A percentile compares a stretch with the other conserved stretches of the same genome.
phyloP scores from a whole-genome alignment of 2,329 filamentous ascomycete species.

The Colletotrichum sp. region DNA sequence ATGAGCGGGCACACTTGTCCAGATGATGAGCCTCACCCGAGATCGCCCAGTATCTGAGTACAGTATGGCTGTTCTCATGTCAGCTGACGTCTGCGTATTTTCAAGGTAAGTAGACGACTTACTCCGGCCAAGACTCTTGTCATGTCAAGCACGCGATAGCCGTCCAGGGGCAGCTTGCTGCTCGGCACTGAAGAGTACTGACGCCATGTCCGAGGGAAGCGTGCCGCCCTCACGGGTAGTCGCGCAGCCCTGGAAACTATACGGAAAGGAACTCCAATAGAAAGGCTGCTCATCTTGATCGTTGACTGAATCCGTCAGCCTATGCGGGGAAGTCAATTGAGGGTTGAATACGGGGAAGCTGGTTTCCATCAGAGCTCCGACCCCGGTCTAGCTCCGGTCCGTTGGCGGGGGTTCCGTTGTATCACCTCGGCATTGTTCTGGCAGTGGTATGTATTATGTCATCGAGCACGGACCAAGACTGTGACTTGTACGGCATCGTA shows the following conservation, averaged over 20 bases:
- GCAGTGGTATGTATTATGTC: not conserved
- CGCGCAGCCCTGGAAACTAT: not conserved
- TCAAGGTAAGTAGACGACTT: conserved; percentile 35
- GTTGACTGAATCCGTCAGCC: not conserved
- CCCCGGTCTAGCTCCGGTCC: conserved; percentile 18
- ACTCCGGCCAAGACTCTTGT: conserved; percentile 94
- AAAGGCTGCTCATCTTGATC: not conserved
- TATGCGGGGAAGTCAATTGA: not conserved
- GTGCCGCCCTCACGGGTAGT: not conserved
- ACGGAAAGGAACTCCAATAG: not conserved
- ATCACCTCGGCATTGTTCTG: conserved; percentile 14
- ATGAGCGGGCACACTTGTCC: not conserved
- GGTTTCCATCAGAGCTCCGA: conserved; percentile 8
- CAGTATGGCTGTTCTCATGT: conserved; percentile 79
- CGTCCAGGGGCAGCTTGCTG: conserved; percentile 70
- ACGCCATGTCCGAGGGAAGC: conserved; percentile 22
- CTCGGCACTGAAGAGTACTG: conserved; percentile 32
- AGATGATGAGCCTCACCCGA: conserved; percentile 70
- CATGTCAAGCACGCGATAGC: conserved; percentile 93
- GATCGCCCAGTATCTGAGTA: conserved; percentile 93
- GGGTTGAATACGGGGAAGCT: not conserved
- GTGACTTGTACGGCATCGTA: not conserved
- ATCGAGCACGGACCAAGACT: not conserved
- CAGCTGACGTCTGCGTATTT: not conserved
- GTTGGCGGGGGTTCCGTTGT: conserved; percentile 15